Evolutionary conservation across 2,329 filamentous ascomycete genomes (phyloP).

Genomic region (Penicillium sp.): DNA sequence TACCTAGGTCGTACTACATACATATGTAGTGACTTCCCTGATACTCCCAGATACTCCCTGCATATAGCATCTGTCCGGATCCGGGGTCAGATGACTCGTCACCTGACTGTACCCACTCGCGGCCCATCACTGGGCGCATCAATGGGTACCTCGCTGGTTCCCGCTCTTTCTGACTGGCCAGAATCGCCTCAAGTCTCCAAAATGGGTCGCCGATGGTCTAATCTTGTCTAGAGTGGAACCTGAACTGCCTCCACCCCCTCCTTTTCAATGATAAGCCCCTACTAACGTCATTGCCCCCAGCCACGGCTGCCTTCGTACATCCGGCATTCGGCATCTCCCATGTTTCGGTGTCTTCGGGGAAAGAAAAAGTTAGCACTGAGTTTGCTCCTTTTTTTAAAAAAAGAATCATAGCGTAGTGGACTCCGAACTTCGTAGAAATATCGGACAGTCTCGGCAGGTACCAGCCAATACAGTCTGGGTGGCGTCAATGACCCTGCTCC

Average conservation of each 20-base stretch:
- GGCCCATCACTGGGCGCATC: neutral
- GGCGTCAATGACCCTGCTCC: conserved; percentile 23
- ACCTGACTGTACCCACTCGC: neutral
- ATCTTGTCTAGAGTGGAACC: neutral
- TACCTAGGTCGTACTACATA: too few species aligned
- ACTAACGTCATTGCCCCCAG: conserved; percentile 26
- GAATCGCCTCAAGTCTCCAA: neutral
- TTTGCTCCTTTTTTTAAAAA: too few species aligned
- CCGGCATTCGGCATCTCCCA: neutral
- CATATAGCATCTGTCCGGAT: conserved; percentile 1
- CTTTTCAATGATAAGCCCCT: conserved; percentile 31
- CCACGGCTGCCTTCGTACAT: neutral
- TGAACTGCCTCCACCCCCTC: conserved; percentile 25
- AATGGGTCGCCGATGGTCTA: conserved; percentile 8
- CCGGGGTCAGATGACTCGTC: conserved; percentile 2
- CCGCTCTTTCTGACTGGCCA: neutral
- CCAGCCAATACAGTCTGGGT: conserved; percentile 13
- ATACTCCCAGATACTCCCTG: too few species aligned
- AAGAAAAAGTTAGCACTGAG: neutral
- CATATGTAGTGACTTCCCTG: too few species aligned
- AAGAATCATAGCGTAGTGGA: neutral
- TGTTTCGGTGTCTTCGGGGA: too few species aligned
- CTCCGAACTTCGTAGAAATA: neutral
- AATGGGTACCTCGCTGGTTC: conserved; percentile 8
- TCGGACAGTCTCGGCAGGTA: conserved; percentile 3